Base-by-base conservation (phyloP, 108 stramenopile genomes). In the Cyclotella kingstonii region DNA sequence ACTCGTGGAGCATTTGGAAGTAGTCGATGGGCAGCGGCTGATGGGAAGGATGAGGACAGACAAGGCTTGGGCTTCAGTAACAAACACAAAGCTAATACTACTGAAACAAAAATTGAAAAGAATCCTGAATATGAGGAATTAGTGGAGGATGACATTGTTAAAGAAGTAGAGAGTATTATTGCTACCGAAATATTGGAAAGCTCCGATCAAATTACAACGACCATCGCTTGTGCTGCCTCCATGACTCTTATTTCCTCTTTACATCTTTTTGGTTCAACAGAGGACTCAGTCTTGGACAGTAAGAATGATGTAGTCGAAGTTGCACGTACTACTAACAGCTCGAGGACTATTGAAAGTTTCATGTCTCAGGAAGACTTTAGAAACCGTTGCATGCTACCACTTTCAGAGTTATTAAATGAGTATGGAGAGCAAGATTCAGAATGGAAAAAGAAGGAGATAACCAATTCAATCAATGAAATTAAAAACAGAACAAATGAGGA, bases 371-470 rank as follows among this genome's bases (percentile, higher is more conserved):
- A 36, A 31, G 41, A 67, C 25, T 58, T 57, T 36, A 36, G 41
- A 42, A 48, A 23, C n/a, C 14, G 48, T 25, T 38, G 48, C 26
- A 34, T 39, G 29, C 27, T 50, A 42, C 56, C 70, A 8, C 42
- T 81, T 44, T 54, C 71, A 1, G 79, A 78, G 10, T 46, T 88
- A 0, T 34, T 84, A 28, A 54, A 74, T 36, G 87, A 85, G 14
- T 84, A 81, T 47, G 87, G 84, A 23, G 66, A 82, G 43, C 54
- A 76, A 40, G 84, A 89, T 71, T 66, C 59, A 55, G 56, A 85
- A 40, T 85, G 77, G 76, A 70, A 80, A 30, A 57, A 73, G 17
- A 36, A 9, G 36, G 9, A 7, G 36, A 49, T 59, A 50, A 41
- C 46, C 46, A 46, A 35, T 31, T 18, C 43, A 51, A n/a, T 28